A percentile compares a stretch with the other conserved stretches of the same genome.
Conservation (phyloP, 2,329 filamentous ascomycete genomes). For the Immersiporthe knoxdaviesiana region DNA sequence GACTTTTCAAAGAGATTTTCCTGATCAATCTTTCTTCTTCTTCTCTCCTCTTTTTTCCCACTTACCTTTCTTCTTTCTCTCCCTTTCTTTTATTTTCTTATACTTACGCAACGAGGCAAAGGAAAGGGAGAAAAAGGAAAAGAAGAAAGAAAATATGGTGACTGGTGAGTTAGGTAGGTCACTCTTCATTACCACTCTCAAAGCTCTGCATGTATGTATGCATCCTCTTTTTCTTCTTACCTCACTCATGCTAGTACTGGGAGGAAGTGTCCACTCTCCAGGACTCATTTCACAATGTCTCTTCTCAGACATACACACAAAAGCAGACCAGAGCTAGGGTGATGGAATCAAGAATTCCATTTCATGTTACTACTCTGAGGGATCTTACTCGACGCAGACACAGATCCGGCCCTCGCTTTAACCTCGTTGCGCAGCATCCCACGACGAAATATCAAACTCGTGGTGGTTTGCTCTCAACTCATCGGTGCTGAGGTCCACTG, state of each 20-base stretch:
- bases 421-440: slow-evolving; percentile 60
- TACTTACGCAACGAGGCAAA: background rate
- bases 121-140: too few relatives aligned
- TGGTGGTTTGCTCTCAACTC: slow-evolving; percentile 55
- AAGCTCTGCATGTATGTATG: background rate
- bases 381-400: slow-evolving; percentile 64
- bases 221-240: background rate
- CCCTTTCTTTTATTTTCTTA: background rate
- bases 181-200: background rate
- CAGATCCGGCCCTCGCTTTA: slow-evolving; percentile 66
- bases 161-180: background rate
- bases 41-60: background rate
- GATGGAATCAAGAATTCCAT: slow-evolving; percentile 36
- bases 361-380: slow-evolving; percentile 39
- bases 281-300: background rate
- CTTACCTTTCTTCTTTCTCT: background rate
- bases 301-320: background rate
- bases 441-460: slow-evolving; percentile 31
- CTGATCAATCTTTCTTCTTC: slow-evolving; percentile 9
- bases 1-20: slow-evolving; percentile 25
- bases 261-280: background rate
- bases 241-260: background rate
- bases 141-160: background rate
- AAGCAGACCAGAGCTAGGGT: slow-evolving; percentile 31
- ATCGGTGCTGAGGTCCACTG: slow-evolving; percentile 67